These are phyloP conservation scores for Tricholoma sp. DNA, from an alignment of 768 basidiomycete genomes.

Conservation along the genomic window DNA sequence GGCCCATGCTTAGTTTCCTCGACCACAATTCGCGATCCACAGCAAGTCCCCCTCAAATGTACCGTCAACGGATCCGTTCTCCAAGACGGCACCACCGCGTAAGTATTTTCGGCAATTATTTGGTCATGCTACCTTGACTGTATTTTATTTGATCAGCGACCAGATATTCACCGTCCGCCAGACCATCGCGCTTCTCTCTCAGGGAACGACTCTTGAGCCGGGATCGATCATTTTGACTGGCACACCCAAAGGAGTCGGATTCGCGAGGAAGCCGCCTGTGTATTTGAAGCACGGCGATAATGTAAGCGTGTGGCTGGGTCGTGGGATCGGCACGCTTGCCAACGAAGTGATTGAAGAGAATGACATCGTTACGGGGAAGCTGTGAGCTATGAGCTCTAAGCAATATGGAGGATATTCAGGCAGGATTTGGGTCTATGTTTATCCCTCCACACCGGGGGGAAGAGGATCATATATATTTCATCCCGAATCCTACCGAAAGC, in stretches of 20 bases:
- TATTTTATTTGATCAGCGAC: constrained; percentile 38
- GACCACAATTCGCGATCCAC: constrained; percentile 58
- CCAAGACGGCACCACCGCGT: constrained; percentile 81
- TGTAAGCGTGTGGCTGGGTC: constrained; percentile 61
- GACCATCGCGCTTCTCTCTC: constrained; percentile 76
- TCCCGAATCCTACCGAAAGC: neutral
- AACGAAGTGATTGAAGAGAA: constrained; percentile 75
- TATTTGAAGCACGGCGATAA: constrained; percentile 73
- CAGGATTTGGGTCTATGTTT: neutral
- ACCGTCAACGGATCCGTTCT: constrained; percentile 60
- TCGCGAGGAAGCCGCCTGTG: constrained; percentile 62
- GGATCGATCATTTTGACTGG: constrained; percentile 83
- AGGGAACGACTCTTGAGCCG: constrained; percentile 77
- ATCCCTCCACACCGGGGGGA: neutral
- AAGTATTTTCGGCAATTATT: constrained; percentile 17
- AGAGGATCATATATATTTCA: neutral
- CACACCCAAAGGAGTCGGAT: constrained; percentile 80
- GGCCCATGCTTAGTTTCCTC: constrained; percentile 79
- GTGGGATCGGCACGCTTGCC: constrained; percentile 73
- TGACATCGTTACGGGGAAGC: constrained; percentile 27
- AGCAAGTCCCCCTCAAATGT: constrained; percentile 55
- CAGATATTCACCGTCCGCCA: constrained; percentile 78
- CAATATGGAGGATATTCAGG: neutral
- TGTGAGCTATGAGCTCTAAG: constrained; percentile 37
- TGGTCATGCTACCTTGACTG: neutral